These are phyloP conservation scores for Effrenium voratum DNA, from an alignment of 73 alveolate species.

Conservation along the genomic window DNA sequence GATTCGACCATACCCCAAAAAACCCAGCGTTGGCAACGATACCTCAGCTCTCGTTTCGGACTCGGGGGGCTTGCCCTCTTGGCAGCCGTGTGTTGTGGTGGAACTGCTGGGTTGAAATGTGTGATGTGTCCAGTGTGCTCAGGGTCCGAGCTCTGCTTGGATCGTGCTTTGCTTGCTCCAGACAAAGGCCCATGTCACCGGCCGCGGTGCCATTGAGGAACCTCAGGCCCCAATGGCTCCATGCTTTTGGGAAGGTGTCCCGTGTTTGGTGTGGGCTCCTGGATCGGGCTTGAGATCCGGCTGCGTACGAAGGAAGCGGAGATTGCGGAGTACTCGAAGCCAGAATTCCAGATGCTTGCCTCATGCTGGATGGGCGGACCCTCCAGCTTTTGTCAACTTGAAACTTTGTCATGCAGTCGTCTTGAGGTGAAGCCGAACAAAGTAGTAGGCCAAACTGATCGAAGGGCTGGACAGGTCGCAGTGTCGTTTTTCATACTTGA, in stretches of 20 bases:
- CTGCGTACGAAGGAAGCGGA: conserved; percentile 49
- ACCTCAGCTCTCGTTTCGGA: neutral
- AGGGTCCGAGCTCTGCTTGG: neutral
- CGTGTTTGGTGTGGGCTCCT: neutral
- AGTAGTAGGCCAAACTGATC: too few species aligned
- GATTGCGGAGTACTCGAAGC: conserved; percentile 85
- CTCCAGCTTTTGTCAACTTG: neutral
- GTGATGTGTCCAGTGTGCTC: neutral
- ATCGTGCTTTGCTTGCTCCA: neutral
- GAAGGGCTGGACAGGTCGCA: too few species aligned
- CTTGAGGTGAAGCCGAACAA: too few species aligned
- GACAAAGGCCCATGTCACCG: too few species aligned
- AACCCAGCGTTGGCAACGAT: neutral
- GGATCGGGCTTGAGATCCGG: neutral
- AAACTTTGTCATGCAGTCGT: neutral
- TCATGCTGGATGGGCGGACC: neutral
- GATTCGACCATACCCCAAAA: neutral
- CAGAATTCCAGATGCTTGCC: conserved; percentile 41
- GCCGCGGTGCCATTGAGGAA: neutral
- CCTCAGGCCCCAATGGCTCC: neutral
- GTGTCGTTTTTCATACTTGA: too few species aligned
- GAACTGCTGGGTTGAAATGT: neutral
- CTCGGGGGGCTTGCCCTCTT: too few species aligned
- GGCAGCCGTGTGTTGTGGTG: too few species aligned
- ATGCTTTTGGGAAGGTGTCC: neutral